These are phyloP conservation scores for Reticulascus tulasneorum DNA, from an alignment of 2,329 filamentous ascomycete species.

Conservation along the genomic window DNA sequence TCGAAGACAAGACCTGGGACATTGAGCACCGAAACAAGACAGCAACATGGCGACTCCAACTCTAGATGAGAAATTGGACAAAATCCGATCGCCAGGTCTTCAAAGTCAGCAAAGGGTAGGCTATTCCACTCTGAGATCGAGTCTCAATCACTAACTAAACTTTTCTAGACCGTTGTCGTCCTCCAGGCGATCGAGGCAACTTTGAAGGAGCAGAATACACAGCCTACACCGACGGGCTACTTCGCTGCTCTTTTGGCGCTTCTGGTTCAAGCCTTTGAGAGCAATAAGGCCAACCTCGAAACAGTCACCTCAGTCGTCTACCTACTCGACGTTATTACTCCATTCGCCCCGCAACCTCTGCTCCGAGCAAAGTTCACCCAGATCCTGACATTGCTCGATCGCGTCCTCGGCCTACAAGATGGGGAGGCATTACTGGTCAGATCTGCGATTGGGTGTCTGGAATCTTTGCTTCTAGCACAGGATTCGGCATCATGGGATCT, in stretches of 20 bases:
- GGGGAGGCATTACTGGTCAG: slow-evolving; percentile 83
- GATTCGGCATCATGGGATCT: slow-evolving; percentile 86
- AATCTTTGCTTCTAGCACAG: slow-evolving; percentile 86
- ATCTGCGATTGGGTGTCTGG: slow-evolving; percentile 87
- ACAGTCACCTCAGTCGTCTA: slow-evolving; percentile 86
- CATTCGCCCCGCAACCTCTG: slow-evolving; percentile 77
- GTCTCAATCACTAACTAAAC: slow-evolving; percentile 6
- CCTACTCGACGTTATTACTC: slow-evolving; percentile 87
- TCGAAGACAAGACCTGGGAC: slow-evolving; percentile 6
- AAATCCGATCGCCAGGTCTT: slow-evolving; percentile 94
- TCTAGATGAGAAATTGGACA: slow-evolving; percentile 88
- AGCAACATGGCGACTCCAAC: slow-evolving; percentile 45
- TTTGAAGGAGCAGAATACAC: slow-evolving; percentile 79
- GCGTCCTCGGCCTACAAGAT: slow-evolving; percentile 73
- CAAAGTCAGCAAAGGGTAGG: slow-evolving; percentile 88
- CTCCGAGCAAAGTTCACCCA: slow-evolving; percentile 93
- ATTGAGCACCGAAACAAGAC: slow-evolving; percentile 15
- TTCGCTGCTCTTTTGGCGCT: slow-evolving; percentile 93
- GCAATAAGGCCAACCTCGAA: slow-evolving; percentile 72
- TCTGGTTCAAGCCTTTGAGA: slow-evolving; percentile 70
- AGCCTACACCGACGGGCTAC: slow-evolving; percentile 83
- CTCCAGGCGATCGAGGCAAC: slow-evolving; percentile 91
- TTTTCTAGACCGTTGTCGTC: slow-evolving; percentile 66
- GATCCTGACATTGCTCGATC: slow-evolving; percentile 82
- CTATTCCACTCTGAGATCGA: slow-evolving; percentile 11